Evolutionary conservation across 495 filamentous ascomycete species (phyloP).

Genomic region (Neurospora sp.): DNA sequence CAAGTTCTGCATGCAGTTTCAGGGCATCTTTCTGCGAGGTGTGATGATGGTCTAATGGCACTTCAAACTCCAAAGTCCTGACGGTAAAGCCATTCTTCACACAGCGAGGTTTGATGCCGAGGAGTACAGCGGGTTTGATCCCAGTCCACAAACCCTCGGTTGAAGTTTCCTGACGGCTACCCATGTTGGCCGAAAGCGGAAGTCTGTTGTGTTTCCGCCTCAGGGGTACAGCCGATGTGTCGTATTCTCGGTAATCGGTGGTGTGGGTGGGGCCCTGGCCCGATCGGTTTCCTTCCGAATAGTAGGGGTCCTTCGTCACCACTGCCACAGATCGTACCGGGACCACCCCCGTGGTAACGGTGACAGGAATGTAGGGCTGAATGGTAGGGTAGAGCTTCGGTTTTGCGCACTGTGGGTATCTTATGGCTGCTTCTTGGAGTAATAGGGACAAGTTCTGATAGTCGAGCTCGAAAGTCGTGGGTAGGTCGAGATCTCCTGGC

Average conservation of each 20-base stretch:
- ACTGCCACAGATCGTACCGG: background rate
- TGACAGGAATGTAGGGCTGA: background rate
- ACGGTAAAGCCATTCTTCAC: background rate
- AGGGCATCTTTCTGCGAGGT: background rate
- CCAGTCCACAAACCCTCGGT: background rate
- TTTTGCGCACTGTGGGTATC: background rate
- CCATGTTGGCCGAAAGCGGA: background rate
- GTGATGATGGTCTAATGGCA: constrained; percentile 11
- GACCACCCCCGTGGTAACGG: background rate
- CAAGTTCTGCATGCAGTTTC: constrained; percentile 9
- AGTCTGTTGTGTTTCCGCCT: background rate
- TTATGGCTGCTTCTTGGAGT: background rate
- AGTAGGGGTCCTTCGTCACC: background rate
- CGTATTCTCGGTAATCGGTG: background rate
- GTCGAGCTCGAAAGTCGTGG: background rate
- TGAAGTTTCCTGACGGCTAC: background rate
- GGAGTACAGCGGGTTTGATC: background rate
- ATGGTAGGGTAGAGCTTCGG: background rate
- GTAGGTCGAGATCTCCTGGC: background rate
- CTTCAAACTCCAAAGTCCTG: constrained; percentile 5
- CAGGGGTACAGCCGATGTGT: background rate
- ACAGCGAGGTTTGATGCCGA: background rate
- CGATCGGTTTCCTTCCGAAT: background rate
- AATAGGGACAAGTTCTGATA: background rate
- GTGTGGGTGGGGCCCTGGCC: background rate